Base-by-base conservation (phyloP, 108 stramenopile genomes). In the Stephanodiscus triporus region DNA sequence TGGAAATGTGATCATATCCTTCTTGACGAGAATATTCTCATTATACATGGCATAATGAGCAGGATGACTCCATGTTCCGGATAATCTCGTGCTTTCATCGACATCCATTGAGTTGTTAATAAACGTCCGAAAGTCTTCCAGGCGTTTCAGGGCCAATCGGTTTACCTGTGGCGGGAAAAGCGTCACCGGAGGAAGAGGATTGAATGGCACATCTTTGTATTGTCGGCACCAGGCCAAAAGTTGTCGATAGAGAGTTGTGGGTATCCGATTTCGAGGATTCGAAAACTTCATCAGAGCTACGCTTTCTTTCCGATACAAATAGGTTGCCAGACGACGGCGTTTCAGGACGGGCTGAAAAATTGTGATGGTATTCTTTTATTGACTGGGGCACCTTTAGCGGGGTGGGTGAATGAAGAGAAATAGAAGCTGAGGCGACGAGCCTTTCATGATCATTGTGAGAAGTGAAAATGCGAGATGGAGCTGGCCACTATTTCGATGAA, bases 181-280 rank as follows among this genome's bases (percentile, higher is more conserved):
- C 43, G 87, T 77, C 49, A 93, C 34, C 3, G 92, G 92, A 2
- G 89, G 90, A 10, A 93, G 49, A 20, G 73, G 71, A 50, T 87
- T 57, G 27, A 91, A 79, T 16, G 92, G 92, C 16, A 93, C 68
- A 36, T 75, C 75, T 11, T 78, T 48, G 34, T 85, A 75, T 38
- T 63, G 80, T 6, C 75, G 77, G 69, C 87, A 87, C 92, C 92
- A 93, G 47, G 65, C 72, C 6, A 90, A 49, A 11, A 93, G 78
- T 42, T 89, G 87, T 20, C 92, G 87, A 58, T 93, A 93, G 57
- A 93, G 78, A 6, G 90, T 85, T 37, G 71, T 47, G 26, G 87
- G 38, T 47, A 93, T 73, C 32, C 73, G 73, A 48, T 68, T 81
- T 7, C 29, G 27, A 34, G 32, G 64, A 43, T 34, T 56, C 26